Conservation (phyloP, 495 filamentous ascomycete species). For the Aeminium ludgeri region DNA sequence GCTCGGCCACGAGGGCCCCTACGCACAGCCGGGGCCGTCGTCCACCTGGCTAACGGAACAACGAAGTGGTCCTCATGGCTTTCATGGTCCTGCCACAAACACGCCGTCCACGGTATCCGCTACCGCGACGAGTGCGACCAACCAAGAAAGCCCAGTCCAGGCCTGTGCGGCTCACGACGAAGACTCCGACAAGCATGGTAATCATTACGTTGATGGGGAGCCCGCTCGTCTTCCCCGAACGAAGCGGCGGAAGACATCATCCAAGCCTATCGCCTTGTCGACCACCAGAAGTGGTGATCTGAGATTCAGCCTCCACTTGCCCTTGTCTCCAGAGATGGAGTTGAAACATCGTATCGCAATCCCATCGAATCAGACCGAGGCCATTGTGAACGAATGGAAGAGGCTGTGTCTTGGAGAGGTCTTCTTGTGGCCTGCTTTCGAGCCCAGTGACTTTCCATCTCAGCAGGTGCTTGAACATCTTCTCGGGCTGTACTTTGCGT, state of each 20-base stretch:
- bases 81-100: too few species aligned
- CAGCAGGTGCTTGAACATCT: constrained; percentile 22
- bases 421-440: constrained; percentile 20
- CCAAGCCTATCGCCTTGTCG: background rate
- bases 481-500: constrained; percentile 25
- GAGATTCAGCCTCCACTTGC: too few species aligned
- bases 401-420: background rate
- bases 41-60: too few species aligned
- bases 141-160: background rate
- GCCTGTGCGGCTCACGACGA: background rate
- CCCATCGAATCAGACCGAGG: too few species aligned
- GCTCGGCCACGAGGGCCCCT: too few species aligned
- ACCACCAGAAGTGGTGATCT: background rate
- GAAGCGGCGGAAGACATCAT: constrained; percentile 13
- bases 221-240: constrained; percentile 22
- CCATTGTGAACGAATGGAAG: background rate
- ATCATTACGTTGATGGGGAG: constrained; percentile 28
- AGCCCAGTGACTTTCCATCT: constrained; percentile 24
- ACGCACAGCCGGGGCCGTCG: too few species aligned
- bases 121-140: too few species aligned
- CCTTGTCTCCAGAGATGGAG: too few species aligned
- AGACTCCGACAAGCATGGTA: background rate
- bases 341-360: too few species aligned
- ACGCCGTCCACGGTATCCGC: too few species aligned
- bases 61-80: too few species aligned